These are phyloP conservation scores for Polyporus arcularius DNA, from an alignment of 768 basidiomycete genomes.

Conservation along the genomic window DNA sequence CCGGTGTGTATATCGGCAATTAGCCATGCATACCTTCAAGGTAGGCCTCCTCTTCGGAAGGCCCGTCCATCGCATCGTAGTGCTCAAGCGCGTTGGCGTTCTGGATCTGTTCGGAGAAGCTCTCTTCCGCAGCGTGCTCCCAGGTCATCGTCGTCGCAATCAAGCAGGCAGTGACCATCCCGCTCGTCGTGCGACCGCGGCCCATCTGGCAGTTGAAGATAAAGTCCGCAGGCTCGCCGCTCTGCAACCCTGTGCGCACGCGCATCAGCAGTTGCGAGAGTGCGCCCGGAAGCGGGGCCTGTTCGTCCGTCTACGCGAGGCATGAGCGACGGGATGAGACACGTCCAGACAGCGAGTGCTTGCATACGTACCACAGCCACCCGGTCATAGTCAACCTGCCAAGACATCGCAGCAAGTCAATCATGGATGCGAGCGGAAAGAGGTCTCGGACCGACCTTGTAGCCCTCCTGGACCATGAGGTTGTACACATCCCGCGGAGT, in stretches of 20 bases:
- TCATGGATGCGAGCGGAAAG: constrained; percentile 8
- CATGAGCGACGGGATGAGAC: background rate
- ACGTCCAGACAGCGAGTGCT: background rate
- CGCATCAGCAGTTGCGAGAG: constrained; percentile 78
- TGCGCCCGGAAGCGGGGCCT: constrained; percentile 90
- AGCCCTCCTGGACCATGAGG: constrained; percentile 74
- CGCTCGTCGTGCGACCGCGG: constrained; percentile 88
- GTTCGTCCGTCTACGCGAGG: constrained; percentile 84
- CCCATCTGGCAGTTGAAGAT: constrained; percentile 99
- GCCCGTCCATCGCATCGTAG: constrained; percentile 77
- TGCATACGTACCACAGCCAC: constrained; percentile 75
- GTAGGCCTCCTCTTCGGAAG: constrained; percentile 87
- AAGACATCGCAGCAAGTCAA: background rate
- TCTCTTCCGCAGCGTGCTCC: constrained; percentile 42
- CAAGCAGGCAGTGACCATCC: constrained; percentile 89
- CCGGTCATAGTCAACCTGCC: constrained; percentile 82
- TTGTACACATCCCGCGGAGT: constrained; percentile 84
- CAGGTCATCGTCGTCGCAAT: constrained; percentile 75
- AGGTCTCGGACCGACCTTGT: constrained; percentile 47
- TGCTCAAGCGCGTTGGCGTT: constrained; percentile 40
- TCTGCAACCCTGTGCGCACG: constrained; percentile 52
- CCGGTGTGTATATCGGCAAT: background rate
- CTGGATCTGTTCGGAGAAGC: constrained; percentile 32
- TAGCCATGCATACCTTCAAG: constrained; percentile 60
- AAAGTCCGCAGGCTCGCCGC: constrained; percentile 66